Evolutionary conservation across 306 rosid genomes (phyloP).

Genomic region (Sicyos edulis): DNA sequence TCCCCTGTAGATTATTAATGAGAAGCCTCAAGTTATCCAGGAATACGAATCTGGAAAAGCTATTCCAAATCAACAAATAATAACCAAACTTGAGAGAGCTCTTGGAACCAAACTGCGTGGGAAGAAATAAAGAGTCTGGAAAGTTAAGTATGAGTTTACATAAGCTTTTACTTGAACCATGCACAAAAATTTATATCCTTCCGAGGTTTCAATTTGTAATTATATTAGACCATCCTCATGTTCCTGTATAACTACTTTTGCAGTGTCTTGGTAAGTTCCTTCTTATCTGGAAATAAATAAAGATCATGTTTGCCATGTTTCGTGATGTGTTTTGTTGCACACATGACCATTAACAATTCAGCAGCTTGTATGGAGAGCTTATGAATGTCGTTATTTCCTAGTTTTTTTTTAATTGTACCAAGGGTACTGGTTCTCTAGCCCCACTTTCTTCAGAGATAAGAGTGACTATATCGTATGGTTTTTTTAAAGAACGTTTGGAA

Average conservation of each 20-base stretch:
- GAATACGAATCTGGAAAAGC: conserved; percentile 62
- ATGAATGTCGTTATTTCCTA: neutral
- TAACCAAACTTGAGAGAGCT: conserved; percentile 54
- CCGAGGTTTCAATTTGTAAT: conserved; percentile 11
- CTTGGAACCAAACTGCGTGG: conserved; percentile 56
- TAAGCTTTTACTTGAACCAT: conserved; percentile 16
- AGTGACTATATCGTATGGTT: neutral
- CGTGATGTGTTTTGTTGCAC: neutral
- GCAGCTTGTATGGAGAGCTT: neutral
- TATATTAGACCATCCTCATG: neutral
- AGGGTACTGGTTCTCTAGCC: neutral
- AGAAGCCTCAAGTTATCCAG: conserved; percentile 58
- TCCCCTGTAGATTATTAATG: conserved; percentile 41
- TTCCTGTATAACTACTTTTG: conserved; percentile 12
- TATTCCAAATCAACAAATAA: conserved; percentile 60
- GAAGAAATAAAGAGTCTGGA: conserved; percentile 33
- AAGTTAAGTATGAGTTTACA: conserved; percentile 13
- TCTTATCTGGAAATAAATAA: conserved; percentile 22
- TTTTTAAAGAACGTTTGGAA: neutral
- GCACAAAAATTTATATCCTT: neutral
- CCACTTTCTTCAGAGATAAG: neutral
- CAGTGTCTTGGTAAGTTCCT: neutral
- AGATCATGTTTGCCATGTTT: conserved; percentile 2
- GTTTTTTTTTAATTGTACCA: neutral
- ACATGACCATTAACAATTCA: neutral